Percentiles rank a stretch among this genome's conserved stretches.
Conservation (phyloP, 208 protist genomes). For the Trypanosoma caninum region DNA sequence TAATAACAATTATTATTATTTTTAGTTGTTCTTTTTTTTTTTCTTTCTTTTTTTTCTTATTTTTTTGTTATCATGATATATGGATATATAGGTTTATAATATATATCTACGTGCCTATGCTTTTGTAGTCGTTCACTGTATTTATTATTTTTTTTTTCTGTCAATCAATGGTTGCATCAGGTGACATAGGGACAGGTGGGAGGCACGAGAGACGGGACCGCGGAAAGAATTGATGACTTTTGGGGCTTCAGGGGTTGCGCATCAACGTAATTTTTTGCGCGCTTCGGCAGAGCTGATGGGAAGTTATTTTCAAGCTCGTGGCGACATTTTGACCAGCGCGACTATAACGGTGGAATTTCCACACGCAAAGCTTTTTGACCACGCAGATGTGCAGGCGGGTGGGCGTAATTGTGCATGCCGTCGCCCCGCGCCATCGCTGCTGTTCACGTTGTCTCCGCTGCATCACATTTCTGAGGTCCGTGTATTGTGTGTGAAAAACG, state of each 20-base stretch:
- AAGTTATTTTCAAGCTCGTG: not conserved
- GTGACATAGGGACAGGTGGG: not conserved
- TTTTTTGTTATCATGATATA: conserved; percentile 8
- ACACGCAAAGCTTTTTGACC: too few relatives aligned
- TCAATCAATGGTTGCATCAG: too few relatives aligned
- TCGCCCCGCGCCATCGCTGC: not conserved
- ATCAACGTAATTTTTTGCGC: not conserved
- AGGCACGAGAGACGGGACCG: not conserved
- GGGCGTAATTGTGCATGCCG: not conserved
- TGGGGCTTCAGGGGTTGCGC: not conserved
- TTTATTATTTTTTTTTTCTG: not conserved
- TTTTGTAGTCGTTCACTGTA: not conserved
- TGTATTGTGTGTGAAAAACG: not conserved
- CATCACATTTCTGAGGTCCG: not conserved
- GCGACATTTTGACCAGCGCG: conserved; percentile 15
- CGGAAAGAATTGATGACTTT: not conserved
- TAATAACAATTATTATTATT: not conserved
- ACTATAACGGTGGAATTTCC: conserved; percentile 19
- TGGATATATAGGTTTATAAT: not conserved
- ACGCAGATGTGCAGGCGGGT: not conserved
- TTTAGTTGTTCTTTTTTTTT: not conserved
- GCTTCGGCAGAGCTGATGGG: conserved; percentile 10
- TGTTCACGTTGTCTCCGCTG: not conserved
- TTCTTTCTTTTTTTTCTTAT: not conserved
- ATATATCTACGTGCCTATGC: not conserved